Conservation (phyloP, 495 filamentous ascomycete genomes). For the Penicillium egyptiacum region DNA sequence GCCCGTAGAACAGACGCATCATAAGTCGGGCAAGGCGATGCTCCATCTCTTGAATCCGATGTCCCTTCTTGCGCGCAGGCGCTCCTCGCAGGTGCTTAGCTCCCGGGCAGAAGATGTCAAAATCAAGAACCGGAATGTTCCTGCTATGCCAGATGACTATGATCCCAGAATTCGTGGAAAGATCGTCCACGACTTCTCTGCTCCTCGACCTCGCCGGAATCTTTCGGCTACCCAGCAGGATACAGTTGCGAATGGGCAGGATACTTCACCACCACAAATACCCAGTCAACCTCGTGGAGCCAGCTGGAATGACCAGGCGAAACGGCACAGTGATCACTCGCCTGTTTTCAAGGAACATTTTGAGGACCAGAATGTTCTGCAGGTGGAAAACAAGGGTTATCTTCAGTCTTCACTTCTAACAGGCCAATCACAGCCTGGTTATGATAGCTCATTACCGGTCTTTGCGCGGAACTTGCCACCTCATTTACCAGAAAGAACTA, state of each 20-base stretch:
- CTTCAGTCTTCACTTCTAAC: conserved; percentile 47
- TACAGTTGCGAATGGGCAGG: conserved; percentile 12
- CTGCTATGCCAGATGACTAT: conserved; percentile 67
- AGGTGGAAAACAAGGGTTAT: conserved; percentile 52
- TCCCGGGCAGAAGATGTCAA: conserved; percentile 50
- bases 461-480: conserved; percentile 54
- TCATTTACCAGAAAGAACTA: conserved; percentile 33
- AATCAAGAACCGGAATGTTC: conserved; percentile 49
- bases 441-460: conserved; percentile 45
- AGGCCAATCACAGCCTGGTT: conserved; percentile 33
- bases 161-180: conserved; percentile 85
- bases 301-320: conserved; percentile 33
- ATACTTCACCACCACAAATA: conserved; percentile 16
- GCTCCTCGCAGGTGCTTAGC: conserved; percentile 51
- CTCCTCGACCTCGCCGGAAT: conserved; percentile 65
- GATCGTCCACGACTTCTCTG: conserved; percentile 87
- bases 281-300: conserved; percentile 5
- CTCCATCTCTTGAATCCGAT: conserved; percentile 69
- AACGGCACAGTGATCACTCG: conserved; percentile 51
- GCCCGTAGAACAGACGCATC: conserved; percentile 32
- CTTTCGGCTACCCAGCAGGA: conserved; percentile 41
- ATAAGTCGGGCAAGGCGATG: conserved; percentile 56
- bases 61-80: conserved; percentile 59
- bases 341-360: conserved; percentile 70
- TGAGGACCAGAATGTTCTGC: conserved; percentile 54